Base-by-base conservation (phyloP, 345 rosid species). In the Viola odorata region DNA sequence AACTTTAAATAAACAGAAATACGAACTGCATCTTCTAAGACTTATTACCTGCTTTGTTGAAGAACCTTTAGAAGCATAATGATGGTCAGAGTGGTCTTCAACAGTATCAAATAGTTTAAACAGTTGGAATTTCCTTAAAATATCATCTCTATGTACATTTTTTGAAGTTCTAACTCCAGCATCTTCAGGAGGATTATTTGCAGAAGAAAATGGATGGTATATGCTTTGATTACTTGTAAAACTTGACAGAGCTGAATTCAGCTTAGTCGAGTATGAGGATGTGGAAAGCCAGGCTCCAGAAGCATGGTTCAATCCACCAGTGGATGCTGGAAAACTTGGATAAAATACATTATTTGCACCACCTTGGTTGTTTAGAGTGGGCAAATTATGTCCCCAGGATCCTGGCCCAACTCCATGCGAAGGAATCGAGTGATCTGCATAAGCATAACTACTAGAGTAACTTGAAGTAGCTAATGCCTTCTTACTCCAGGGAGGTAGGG, bases 71-170 rank as follows among this genome's bases (percentile, higher is more conserved):
- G 67, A 45, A 55, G 79, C 61, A 58, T 75, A 92, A 15, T 83
- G 64, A 75, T 92, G 96, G 61, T 84, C 97, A 14, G 82, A 81
- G 70, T 64, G 70, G 69, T 83, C 89, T 74, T 85, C 87, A 41
- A 87, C 96, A 0, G 81, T 77, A 77, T 85, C 96, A 70, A 92
- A 92, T 66, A 69, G 76, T 70, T 87, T 89, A 82, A 87, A 92
- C 68, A 54, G 70, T 67, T 80, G 73, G 39, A 79, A 81, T 47
- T 53, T 81, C 39, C 73, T 77, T 65, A 87, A 70, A 74, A 73
- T 71, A 37, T 89, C 96, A 17, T 68, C 80, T 53, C 44, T 70
- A 53, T 80, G 70, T 57, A 73, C 63, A 23, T 60, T 63, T 63
- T 51, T 72, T 65, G 70, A 74, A 55, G 44, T 75, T 47, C 71